Evolutionary conservation across 495 filamentous ascomycete genomes (phyloP).

Genomic region (Trypethelium eluteriae): DNA sequence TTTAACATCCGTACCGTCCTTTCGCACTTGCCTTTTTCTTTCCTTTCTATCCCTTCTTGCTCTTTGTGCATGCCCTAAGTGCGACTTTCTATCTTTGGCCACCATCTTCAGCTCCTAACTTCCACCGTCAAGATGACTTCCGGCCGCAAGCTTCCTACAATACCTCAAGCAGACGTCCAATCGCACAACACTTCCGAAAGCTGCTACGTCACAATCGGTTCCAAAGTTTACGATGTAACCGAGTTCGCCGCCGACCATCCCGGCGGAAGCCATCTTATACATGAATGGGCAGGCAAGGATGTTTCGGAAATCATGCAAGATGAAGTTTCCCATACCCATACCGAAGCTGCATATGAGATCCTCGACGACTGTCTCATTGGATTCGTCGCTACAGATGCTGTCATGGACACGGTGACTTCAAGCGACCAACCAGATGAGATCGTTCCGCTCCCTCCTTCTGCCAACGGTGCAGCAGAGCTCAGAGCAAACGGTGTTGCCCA

Average conservation of each 20-base stretch:
- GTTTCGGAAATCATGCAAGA: slow-evolving; percentile 76
- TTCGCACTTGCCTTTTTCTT: neutral
- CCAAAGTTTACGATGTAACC: slow-evolving; percentile 91
- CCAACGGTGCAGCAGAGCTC: slow-evolving; percentile 37
- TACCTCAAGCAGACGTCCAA: slow-evolving; percentile 69
- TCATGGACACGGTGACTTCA: slow-evolving; percentile 41
- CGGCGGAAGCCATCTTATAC: slow-evolving; percentile 78
- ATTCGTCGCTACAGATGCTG: slow-evolving; percentile 50
- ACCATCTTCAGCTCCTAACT: slow-evolving; percentile 18
- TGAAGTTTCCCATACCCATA: slow-evolving; percentile 72
- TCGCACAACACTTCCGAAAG: slow-evolving; percentile 72
- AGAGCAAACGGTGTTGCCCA: slow-evolving; percentile 25
- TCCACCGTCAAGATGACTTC: slow-evolving; percentile 7
- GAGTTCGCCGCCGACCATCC: slow-evolving; percentile 82
- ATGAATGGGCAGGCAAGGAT: slow-evolving; percentile 88
- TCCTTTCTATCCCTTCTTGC: neutral
- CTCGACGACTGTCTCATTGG: slow-evolving; percentile 77
- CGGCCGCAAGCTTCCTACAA: slow-evolving; percentile 61
- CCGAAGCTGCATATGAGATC: slow-evolving; percentile 87
- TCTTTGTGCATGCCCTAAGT: neutral
- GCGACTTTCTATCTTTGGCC: neutral
- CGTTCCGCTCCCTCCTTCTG: slow-evolving; percentile 39
- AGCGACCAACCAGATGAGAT: slow-evolving; percentile 43
- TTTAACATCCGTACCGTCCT: neutral
- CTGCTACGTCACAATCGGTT: slow-evolving; percentile 87